Conservation (phyloP, 202 grass and related monocot species). For the Setaria italica region DNA sequence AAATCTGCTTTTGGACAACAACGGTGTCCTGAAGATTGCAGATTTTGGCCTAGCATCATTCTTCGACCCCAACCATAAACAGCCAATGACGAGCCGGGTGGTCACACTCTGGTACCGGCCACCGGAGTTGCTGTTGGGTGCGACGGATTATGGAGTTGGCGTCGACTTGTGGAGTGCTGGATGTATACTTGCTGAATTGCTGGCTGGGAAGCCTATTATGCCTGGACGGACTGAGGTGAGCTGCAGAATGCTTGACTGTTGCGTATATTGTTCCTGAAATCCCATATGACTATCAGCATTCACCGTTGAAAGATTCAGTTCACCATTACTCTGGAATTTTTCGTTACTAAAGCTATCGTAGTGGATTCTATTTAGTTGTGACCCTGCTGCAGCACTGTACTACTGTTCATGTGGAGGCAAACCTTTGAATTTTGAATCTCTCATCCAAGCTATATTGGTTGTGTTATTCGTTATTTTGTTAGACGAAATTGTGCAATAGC, state of each 20-base stretch:
- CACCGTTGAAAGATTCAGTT: constrained; percentile 34
- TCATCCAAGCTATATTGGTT: background rate
- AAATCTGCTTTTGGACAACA: constrained; percentile 80
- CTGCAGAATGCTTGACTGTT: background rate
- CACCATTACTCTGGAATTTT: constrained; percentile 3
- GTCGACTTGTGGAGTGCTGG: constrained; percentile 91
- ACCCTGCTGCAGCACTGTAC: background rate
- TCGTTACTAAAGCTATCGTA: background rate
- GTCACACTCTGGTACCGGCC: constrained; percentile 91
- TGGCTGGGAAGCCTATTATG: constrained; percentile 93
- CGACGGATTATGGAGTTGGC: constrained; percentile 79
- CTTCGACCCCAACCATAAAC: constrained; percentile 85
- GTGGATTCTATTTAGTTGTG: constrained; percentile 35
- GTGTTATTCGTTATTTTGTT: constrained; percentile 1
- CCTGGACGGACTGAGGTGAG: constrained; percentile 90
- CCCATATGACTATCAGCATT: background rate
- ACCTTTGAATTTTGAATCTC: background rate
- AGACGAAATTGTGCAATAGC: background rate
- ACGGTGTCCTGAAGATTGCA: constrained; percentile 76
- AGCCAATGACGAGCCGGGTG: constrained; percentile 84
- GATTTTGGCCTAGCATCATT: constrained; percentile 84
- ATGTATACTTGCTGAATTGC: constrained; percentile 85
- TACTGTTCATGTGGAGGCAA: background rate
- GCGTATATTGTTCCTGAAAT: constrained; percentile 15
- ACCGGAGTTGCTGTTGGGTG: constrained; percentile 79